Base-by-base conservation (phyloP, 2,329 filamentous ascomycete species). In the Colletotrichum lentis region DNA sequence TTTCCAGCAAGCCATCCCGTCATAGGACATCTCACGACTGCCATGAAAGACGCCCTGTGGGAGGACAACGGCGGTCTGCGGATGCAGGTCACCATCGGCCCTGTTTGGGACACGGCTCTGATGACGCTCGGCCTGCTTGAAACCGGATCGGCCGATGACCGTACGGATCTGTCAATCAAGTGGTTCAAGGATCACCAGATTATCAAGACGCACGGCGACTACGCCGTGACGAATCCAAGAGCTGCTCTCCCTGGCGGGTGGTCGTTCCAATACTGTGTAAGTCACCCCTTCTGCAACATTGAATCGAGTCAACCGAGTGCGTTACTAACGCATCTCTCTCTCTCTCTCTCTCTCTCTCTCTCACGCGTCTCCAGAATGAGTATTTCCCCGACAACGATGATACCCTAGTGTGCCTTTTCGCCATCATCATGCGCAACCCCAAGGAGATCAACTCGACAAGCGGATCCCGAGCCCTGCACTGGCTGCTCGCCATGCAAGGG, bases 341-440 rank as follows among this genome's bases (percentile, higher is more conserved):
- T n/a, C n/a, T n/a, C n/a, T n/a, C n/a, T n/a, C n/a, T n/a, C n/a
- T n/a, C n/a, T n/a, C n/a, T n/a, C n/a, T n/a, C n/a, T n/a, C n/a
- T n/a, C n/a, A n/a, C n/a, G n/a, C 0, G 11, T 11, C 1, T 49
- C 12, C 20, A 63, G 62, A 64, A 64, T 18, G 62, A 64, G 22
- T 64, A 58, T 16, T 64, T 58, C 18, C 62, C 62, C 16, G 62
- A 64, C 46, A 64, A 58, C 54, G 62, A 64, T 7, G 62, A 64
- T 24, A 64, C 62, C 35, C 53, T 64, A 0, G 54, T 58, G 6
- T 58, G 53, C 8, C 44, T 64, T 7, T 52, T 64, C 1, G 62
- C 62, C 6, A 64, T 64, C 16, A n/a, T 64, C 22, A 58, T 58
- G 54, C 46, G n/a, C 7, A 64, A 58, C 8, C 62, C 62, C 1